Evolutionary conservation across 2,329 filamentous ascomycete genomes (phyloP).

Genomic region (Blastomyces silverae): DNA sequence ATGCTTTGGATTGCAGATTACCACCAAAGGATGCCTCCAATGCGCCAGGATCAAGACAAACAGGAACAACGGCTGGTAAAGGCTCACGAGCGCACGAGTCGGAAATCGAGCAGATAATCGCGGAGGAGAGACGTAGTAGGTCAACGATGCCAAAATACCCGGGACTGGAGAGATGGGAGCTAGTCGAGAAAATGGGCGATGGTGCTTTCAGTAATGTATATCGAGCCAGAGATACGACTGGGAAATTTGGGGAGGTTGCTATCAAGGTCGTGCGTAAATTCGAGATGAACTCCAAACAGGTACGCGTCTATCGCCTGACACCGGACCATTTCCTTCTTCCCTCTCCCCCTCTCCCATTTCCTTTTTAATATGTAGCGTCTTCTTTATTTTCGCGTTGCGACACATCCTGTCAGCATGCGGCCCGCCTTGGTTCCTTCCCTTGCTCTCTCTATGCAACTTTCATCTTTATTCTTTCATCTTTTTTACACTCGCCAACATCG

Average conservation of each 20-base stretch:
- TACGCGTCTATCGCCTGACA: conserved; percentile 49
- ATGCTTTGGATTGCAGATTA: conserved; percentile 54
- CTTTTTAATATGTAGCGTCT: neutral
- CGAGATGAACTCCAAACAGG: conserved; percentile 98
- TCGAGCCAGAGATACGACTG: conserved; percentile 68
- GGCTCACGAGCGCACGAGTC: conserved; percentile 44
- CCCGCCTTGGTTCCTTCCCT: neutral
- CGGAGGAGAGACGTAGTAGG: conserved; percentile 81
- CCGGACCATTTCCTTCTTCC: neutral
- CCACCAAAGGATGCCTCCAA: conserved; percentile 53
- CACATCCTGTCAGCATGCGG: neutral
- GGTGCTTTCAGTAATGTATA: conserved; percentile 99
- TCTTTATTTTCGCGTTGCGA: neutral
- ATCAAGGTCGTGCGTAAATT: conserved; percentile 99
- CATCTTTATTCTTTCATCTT: conserved; percentile 28
- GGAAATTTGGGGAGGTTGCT: conserved; percentile 70
- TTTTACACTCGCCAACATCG: conserved; percentile 46
- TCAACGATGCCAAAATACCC: conserved; percentile 81
- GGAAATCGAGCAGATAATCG: conserved; percentile 76
- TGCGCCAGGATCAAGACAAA: conserved; percentile 53
- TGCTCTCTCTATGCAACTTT: conserved; percentile 25
- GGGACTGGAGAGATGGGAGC: conserved; percentile 74
- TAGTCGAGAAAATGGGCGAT: conserved; percentile 96
- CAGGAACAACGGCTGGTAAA: conserved; percentile 45
- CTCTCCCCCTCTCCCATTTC: neutral